These are phyloP conservation scores for Rosa chinensis DNA, from an alignment of 306 rosid genomes.

Conservation along the genomic window DNA sequence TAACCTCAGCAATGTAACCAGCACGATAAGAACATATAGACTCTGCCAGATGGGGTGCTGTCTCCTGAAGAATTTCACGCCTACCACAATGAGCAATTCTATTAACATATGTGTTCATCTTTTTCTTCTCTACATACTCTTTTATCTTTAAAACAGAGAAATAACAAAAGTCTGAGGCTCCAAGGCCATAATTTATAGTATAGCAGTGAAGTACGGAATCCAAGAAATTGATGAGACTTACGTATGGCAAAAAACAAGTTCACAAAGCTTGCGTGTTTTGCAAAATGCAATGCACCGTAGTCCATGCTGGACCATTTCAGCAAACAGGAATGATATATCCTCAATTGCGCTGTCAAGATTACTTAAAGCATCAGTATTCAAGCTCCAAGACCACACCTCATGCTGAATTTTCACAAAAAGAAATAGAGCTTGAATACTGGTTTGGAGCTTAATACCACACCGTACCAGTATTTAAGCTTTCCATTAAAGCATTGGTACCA, in stretches of 20 bases:
- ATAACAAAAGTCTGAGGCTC: constrained; percentile 15
- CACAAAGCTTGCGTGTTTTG: constrained; percentile 86
- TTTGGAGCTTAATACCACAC: not conserved
- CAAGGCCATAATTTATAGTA: constrained; percentile 26
- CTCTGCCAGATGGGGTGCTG: constrained; percentile 64
- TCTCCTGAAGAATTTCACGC: constrained; percentile 82
- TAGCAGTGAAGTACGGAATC: constrained; percentile 27
- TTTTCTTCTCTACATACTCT: constrained; percentile 12
- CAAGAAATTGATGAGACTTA: constrained; percentile 49
- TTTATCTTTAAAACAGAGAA: not conserved
- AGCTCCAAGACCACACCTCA: constrained; percentile 1
- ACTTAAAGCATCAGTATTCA: constrained; percentile 24
- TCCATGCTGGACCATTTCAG: constrained; percentile 98
- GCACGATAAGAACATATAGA: constrained; percentile 84
- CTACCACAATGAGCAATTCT: constrained; percentile 37
- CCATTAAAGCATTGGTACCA: not conserved
- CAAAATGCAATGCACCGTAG: constrained; percentile 94
- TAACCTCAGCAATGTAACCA: constrained; percentile 84
- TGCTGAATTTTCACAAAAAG: not conserved
- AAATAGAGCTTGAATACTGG: not conserved
- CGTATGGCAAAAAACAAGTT: constrained; percentile 80
- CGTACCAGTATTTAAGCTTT: not conserved
- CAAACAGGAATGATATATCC: constrained; percentile 72
- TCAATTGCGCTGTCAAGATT: constrained; percentile 62
- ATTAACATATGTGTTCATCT: constrained; percentile 28